These are phyloP conservation scores for Blastomyces parvus DNA, from an alignment of 2,329 filamentous ascomycete species.

Conservation along the genomic window DNA sequence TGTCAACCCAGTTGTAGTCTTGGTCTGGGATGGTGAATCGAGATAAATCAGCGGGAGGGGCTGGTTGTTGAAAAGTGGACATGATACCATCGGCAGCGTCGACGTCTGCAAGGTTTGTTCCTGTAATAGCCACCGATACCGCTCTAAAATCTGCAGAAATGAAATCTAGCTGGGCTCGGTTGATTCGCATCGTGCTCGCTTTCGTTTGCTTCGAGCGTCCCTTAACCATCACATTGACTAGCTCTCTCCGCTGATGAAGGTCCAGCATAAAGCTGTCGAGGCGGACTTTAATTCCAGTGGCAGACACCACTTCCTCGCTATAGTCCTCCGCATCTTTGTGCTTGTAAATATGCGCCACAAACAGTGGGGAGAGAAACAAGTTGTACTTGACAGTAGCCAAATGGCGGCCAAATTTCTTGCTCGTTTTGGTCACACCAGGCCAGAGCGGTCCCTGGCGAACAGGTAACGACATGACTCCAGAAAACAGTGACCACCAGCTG, in stretches of 20 bases:
- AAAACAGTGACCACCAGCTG: slow-evolving; percentile 95
- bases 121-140: slow-evolving; percentile 79
- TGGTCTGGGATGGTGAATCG: slow-evolving; percentile 93
- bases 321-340: slow-evolving; percentile 92
- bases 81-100: slow-evolving; percentile 52
- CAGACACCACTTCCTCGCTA: slow-evolving; percentile 66
- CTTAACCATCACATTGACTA: slow-evolving; percentile 73
- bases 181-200: slow-evolving; percentile 90
- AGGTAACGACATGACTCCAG: slow-evolving; percentile 85
- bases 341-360: slow-evolving; percentile 95
- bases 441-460: slow-evolving; percentile 86
- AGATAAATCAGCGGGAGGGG: slow-evolving; percentile 55
- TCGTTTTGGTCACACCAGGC: slow-evolving; percentile 88
- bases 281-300: slow-evolving; percentile 91
- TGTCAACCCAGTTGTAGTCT: slow-evolving; percentile 94
- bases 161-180: slow-evolving; percentile 86
- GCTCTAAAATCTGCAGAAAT: slow-evolving; percentile 86
- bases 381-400: slow-evolving; percentile 99
- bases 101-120: slow-evolving; percentile 67
- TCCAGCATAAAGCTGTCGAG: slow-evolving; percentile 97
- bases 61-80: slow-evolving; percentile 46
- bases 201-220: slow-evolving; percentile 66
- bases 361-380: slow-evolving; percentile 79
- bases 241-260: slow-evolving; percentile 84
- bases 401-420: slow-evolving; percentile 96